These are phyloP conservation scores for Ogataea ganodermae DNA, from an alignment of 805 yeast genomes.

Conservation along the genomic window DNA sequence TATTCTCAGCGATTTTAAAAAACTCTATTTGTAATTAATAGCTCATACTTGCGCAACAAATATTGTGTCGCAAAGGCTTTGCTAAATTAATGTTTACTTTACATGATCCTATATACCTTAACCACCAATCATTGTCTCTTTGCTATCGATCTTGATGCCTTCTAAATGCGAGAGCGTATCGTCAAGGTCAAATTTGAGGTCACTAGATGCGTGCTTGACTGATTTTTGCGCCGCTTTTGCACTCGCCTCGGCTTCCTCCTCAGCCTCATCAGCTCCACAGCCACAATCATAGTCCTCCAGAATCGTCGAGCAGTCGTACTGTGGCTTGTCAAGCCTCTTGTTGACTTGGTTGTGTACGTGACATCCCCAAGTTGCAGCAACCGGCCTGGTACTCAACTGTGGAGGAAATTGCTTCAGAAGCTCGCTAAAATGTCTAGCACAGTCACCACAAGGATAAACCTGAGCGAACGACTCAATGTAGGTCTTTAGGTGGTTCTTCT, in stretches of 20 bases:
- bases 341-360: conserved; percentile 88
- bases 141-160: conserved; percentile 48
- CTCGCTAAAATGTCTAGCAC: conserved; percentile 86
- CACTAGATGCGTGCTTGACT: neutral
- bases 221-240: conserved; percentile 20
- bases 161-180: conserved; percentile 43
- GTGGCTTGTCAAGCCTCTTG: conserved; percentile 61
- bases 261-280: conserved; percentile 76
- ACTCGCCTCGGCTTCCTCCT: conserved; percentile 37
- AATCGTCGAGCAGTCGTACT: conserved; percentile 83
- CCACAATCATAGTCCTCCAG: conserved; percentile 96
- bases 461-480: conserved; percentile 80
- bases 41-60: no score
- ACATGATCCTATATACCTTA: conserved; percentile 2
- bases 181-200: conserved; percentile 14
- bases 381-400: conserved; percentile 70
- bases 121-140: conserved; percentile 35
- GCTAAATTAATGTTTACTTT: neutral
- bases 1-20: no score
- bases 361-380: conserved; percentile 97
- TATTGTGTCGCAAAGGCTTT: neutral
- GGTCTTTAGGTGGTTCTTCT: conserved; percentile 59
- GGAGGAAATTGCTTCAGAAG: conserved; percentile 78
- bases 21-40: no score
- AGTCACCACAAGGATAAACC: conserved; percentile 96